Base-by-base conservation (phyloP, 169 alveolate genomes). In the Cryptosporidium meleagridis region DNA sequence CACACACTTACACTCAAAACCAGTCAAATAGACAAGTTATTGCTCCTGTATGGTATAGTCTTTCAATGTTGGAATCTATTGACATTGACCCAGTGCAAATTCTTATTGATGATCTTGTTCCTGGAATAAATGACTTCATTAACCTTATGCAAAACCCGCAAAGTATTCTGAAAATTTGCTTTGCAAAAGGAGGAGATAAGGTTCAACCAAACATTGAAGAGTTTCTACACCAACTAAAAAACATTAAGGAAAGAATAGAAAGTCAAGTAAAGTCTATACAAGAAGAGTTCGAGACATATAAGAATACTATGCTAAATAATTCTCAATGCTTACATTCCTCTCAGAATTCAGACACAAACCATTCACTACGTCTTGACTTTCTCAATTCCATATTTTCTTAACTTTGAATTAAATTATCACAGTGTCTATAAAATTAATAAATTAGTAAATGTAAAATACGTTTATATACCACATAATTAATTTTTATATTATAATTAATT, bases 11-110 rank as follows among this genome's bases (percentile, higher is more conserved):
- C 3, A 21, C 8, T 48, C 55, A 48, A 26, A 55, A 10, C 67
- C 67, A 55, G n/a, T 23, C 8, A 9, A 29, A 2, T 35, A 73
- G 26, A 10, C 33, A 14, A 8, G 21, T 8, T 53, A 14, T 41
- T 7, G 45, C 67, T 16, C 75, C 89, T 1, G 3, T 39, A 10
- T 80, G 89, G 89, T 37, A 8, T 52, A 41, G 44, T 29, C 70
- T 37, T 16, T 3, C 18, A 23, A 80, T 80, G 69, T 39, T 80
- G 33, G 45, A 41, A 14, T 33, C 62, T 23, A 41, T 80, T 1
- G 75, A 80, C 16, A 4, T 80, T 26, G 89, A 80, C 33, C 89
- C 89, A 4, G 26, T 45, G 16, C 48, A 23, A 9, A 16, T 80
- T 14, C 67, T 80, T 14, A n/a, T 65, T 21, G 55, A 80, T 16